Conservation (phyloP, 2,329 filamentous ascomycete genomes). For the Fusarium sp. region DNA sequence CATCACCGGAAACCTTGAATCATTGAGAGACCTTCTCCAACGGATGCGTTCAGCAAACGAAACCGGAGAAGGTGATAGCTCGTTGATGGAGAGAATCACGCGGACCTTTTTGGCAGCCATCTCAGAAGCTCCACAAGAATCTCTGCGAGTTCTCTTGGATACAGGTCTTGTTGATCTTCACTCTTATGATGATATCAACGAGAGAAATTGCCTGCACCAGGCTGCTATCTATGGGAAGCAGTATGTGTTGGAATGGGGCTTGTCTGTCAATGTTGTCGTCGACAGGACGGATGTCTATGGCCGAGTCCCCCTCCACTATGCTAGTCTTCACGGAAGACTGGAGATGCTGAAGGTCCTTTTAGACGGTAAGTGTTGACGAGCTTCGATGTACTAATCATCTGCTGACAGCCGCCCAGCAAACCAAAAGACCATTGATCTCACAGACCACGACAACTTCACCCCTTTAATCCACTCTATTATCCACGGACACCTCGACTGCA, state of each 20-base stretch:
- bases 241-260: conserved; percentile 79
- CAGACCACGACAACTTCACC: conserved; percentile 97
- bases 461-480: conserved; percentile 95
- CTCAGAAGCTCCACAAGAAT: conserved; percentile 81
- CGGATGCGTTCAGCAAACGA: conserved; percentile 70
- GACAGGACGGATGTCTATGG: conserved; percentile 92
- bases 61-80: conserved; percentile 66
- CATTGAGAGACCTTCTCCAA: conserved; percentile 81
- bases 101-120: conserved; percentile 91
- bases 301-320: conserved; percentile 92
- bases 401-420: conserved; percentile 62
- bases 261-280: conserved; percentile 80
- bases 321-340: conserved; percentile 90
- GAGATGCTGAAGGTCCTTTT: conserved; percentile 84
- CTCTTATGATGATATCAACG: conserved; percentile 97
- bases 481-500: conserved; percentile 83
- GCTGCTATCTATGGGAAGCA: conserved; percentile 92
- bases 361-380: conserved; percentile 58
- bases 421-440: conserved; percentile 81
- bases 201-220: conserved; percentile 95
- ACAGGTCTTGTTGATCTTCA: conserved; percentile 89
- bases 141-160: conserved; percentile 79
- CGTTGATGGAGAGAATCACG: conserved; percentile 80
- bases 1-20: conserved; percentile 80
- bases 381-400: neutral